Percentiles rank a stretch among this genome's conserved stretches.
Evolutionary conservation across 257 asterid species (phyloP).

Genomic region (Plectranthus barbatus): DNA sequence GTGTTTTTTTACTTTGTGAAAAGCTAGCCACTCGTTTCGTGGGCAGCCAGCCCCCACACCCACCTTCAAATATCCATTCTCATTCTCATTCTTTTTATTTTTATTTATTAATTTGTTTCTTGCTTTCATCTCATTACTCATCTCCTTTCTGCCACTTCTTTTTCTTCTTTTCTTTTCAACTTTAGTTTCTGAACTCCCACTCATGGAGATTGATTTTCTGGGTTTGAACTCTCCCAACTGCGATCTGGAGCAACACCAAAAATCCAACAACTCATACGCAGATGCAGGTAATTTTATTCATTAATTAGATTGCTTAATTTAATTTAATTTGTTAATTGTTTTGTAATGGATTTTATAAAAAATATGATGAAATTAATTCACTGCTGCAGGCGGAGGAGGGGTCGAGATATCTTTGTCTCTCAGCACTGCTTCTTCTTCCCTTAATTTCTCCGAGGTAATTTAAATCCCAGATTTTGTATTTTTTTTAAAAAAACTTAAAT

Average conservation of each 20-base stretch:
- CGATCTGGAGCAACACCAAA: background rate
- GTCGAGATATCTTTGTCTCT: slow-evolving; percentile 34
- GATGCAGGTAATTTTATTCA: slow-evolving; percentile 12
- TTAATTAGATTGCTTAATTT: no score
- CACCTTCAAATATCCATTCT: slow-evolving; percentile 8
- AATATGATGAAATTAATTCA: background rate
- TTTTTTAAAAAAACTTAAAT: no score
- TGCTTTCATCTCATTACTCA: background rate
- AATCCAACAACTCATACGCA: background rate
- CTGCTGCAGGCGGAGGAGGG: slow-evolving; percentile 19
- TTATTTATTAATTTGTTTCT: background rate
- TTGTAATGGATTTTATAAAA: background rate
- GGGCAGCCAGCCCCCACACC: background rate
- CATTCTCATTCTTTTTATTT: background rate
- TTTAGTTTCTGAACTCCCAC: background rate
- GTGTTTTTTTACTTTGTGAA: slow-evolving; percentile 31
- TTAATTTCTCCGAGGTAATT: slow-evolving; percentile 21
- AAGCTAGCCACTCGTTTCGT: slow-evolving; percentile 28
- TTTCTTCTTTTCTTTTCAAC: background rate
- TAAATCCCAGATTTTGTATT: background rate
- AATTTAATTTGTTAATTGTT: no score
- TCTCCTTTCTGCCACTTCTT: background rate
- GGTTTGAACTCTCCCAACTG: slow-evolving; percentile 22
- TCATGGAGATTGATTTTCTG: slow-evolving; percentile 45
- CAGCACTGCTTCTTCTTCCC: slow-evolving; percentile 16